A percentile compares a stretch with the other conserved stretches of the same genome.
These are phyloP conservation scores for Lolium multiflorum DNA, from an alignment of 176 grass and related monocot species.

Conservation along the genomic window DNA sequence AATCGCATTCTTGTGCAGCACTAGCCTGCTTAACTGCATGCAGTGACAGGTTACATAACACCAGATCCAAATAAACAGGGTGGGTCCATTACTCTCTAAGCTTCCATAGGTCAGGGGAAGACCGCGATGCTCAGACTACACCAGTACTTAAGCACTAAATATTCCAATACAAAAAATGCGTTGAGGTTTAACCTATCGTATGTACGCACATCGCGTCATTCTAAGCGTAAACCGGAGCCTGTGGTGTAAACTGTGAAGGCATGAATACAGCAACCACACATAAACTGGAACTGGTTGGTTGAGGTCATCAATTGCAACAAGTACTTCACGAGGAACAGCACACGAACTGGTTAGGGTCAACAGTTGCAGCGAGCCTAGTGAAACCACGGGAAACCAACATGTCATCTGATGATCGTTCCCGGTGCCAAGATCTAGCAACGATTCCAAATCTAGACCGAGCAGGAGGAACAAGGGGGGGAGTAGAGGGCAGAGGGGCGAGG, in stretches of 20 bases:
- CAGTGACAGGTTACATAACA: neutral
- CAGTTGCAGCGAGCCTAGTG: neutral
- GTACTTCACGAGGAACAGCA: neutral
- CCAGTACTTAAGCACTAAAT: neutral
- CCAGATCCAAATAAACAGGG: neutral
- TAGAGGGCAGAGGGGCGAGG: neutral
- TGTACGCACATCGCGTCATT: neutral
- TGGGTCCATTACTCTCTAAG: neutral
- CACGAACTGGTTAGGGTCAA: conserved; percentile 1
- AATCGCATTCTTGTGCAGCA: neutral
- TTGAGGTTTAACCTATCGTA: neutral
- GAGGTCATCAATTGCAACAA: too few relatives aligned
- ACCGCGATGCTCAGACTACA: neutral
- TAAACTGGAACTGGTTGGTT: too few relatives aligned
- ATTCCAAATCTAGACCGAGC: conserved; percentile 36
- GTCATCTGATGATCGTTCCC: conserved; percentile 20
- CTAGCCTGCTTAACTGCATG: neutral
- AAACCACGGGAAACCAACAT: neutral
- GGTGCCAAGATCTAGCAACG: conserved; percentile 15
- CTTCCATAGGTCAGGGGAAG: neutral
- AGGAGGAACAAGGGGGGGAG: neutral
- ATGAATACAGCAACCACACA: neutral
- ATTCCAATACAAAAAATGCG: neutral
- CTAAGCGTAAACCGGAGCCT: neutral
- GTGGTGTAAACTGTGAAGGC: neutral